Evolutionary conservation across 2,329 filamentous ascomycete genomes (phyloP), one percentile per base, ranked within the genome.

Genomic region (Dichotomopilus funicola): DNA sequence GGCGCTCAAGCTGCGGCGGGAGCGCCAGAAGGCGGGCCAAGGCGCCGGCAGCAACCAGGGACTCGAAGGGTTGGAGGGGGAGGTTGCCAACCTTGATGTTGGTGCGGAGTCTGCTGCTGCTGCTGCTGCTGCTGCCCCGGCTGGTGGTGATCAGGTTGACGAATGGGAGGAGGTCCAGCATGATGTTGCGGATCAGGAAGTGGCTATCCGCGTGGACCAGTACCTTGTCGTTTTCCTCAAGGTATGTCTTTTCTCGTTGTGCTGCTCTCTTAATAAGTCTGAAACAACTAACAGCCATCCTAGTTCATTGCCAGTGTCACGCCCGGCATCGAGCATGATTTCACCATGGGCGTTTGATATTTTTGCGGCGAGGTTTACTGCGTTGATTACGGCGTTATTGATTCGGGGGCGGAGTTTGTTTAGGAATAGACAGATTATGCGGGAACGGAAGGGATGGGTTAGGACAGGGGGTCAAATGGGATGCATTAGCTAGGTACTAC

Each of bases 321-420:
- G 12, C 94, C 94, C 5, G 91, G 91, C 48, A 97, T 99, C 71
- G 92, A 97, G 73, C 90, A 96, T 71, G 92, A 97, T 70, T 96
- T 95, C 71, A 97, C 92, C 0, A 96, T 96, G 91, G 89, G 90
- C 5, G 86, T 96, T 41, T 96, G 77, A 78, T 53, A 37, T 41
- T 27, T 38, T 36, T 7, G 5, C 33, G 34, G 50, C 38, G 36
- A 41, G 19, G 35, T n/a, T 44, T 35, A 5, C 40, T 43, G 36
- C 54, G 8, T 55, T 36, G 43, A 19, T 27, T 27, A 27, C 19
- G 19, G 19, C 19, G 19, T 27, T 27, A 13, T 50, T 44, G 31
- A 41, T 19, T 6, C 13, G 45, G 49, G 34, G 13, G 10, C 13
- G 5, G 12, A n/a, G 52, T 45, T 58, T 9, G 37, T 33, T 40